These are phyloP conservation scores for Halteria grandinella DNA, from an alignment of 73 alveolate genomes.

Conservation along the genomic window DNA sequence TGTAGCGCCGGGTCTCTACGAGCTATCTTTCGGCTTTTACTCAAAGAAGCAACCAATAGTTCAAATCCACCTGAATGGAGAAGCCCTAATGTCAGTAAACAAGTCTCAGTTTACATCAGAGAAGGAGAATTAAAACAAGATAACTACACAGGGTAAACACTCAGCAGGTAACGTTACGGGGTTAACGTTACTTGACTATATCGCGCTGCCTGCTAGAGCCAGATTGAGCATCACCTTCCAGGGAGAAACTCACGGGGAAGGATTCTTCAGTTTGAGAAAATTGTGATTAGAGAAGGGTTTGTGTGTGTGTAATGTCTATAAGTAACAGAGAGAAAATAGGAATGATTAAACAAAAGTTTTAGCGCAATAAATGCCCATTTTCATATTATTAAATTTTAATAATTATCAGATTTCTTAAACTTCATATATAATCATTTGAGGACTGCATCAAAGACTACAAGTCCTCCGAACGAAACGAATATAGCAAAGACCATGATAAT, in stretches of 20 bases:
- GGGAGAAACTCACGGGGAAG: slow-evolving; percentile 86
- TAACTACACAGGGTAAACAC: slow-evolving; percentile 81
- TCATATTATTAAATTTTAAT: too few relatives aligned
- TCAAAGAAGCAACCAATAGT: slow-evolving; percentile 94
- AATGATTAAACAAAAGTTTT: too few relatives aligned
- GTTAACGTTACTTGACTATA: slow-evolving; percentile 92
- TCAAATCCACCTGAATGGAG: slow-evolving; percentile 95
- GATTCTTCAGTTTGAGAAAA: slow-evolving; percentile 52
- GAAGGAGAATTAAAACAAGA: slow-evolving; percentile 63
- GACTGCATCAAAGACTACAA: neutral
- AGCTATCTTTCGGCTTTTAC: slow-evolving; percentile 92
- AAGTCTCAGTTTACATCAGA: slow-evolving; percentile 49
- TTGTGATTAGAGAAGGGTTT: too few relatives aligned
- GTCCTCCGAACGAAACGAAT: slow-evolving; percentile 12
- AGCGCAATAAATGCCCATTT: too few relatives aligned
- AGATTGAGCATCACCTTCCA: slow-evolving; percentile 86
- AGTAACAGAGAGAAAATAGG: too few relatives aligned
- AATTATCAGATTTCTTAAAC: too few relatives aligned
- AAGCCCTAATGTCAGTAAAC: slow-evolving; percentile 85
- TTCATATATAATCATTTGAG: too few relatives aligned
- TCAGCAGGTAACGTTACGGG: slow-evolving; percentile 97
- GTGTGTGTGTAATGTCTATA: too few relatives aligned
- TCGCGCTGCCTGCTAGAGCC: slow-evolving; percentile 96
- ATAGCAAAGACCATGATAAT: neutral
- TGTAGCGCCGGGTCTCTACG: slow-evolving; percentile 97